Conservation (phyloP, 495 filamentous ascomycete species). For the Rhizodiscina lignyota region DNA sequence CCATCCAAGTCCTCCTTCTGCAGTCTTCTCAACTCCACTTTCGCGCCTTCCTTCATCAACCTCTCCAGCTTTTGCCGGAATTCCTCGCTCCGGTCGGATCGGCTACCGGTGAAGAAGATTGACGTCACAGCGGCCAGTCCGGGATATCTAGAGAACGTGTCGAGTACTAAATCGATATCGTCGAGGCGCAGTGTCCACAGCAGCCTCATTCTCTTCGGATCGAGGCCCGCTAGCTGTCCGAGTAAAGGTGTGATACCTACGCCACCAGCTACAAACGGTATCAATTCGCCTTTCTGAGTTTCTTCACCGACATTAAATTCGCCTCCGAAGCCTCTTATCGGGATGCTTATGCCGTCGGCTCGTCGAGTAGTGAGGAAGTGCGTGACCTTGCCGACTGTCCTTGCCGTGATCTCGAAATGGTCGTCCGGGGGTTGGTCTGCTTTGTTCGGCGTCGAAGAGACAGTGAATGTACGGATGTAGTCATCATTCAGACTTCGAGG, state of each 20-base stretch:
- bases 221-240: slow-evolving; percentile 29
- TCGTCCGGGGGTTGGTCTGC: not conserved
- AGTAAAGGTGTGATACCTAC: slow-evolving; percentile 71
- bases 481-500: slow-evolving; percentile 68
- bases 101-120: slow-evolving; percentile 42
- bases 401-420: slow-evolving; percentile 60
- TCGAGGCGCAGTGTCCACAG: slow-evolving; percentile 46
- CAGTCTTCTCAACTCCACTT: slow-evolving; percentile 34
- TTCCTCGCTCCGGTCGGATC: slow-evolving; percentile 8
- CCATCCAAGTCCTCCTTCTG: slow-evolving; percentile 30
- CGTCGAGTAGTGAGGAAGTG: slow-evolving; percentile 38
- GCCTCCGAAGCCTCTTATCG: slow-evolving; percentile 56
- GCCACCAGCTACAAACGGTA: slow-evolving; percentile 53
- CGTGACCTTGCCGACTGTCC: slow-evolving; percentile 46
- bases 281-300: slow-evolving; percentile 15
- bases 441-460: slow-evolving; percentile 39
- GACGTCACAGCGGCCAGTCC: slow-evolving; percentile 32
- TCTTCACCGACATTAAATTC: slow-evolving; percentile 36
- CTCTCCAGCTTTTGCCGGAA: slow-evolving; percentile 14
- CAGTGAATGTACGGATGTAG: slow-evolving; percentile 64
- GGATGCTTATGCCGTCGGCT: slow-evolving; percentile 37
- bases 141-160: slow-evolving; percentile 36
- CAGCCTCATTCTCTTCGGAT: slow-evolving; percentile 31
- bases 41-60: slow-evolving; percentile 22
- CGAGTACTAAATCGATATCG: slow-evolving; percentile 45